These are phyloP conservation scores for Galium porrigens DNA, from an alignment of 305 asterid species.

Conservation along the genomic window DNA sequence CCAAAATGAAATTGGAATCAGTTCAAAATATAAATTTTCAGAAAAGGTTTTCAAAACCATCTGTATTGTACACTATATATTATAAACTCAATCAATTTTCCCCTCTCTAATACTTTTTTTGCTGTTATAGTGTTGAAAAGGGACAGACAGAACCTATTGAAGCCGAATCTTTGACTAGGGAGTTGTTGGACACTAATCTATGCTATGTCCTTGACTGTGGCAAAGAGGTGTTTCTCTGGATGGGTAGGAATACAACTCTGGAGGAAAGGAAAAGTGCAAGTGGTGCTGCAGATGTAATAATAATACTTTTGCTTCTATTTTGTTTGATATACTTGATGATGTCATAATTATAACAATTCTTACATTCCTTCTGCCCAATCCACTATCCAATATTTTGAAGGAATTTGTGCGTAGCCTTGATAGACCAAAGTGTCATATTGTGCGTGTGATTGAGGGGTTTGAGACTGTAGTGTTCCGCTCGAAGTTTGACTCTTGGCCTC, in stretches of 20 bases:
- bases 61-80: neutral
- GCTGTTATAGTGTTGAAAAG: constrained; percentile 54
- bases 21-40: neutral
- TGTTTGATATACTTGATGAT: constrained; percentile 16
- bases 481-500: constrained; percentile 85
- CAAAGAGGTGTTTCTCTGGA: constrained; percentile 75
- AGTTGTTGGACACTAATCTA: constrained; percentile 54
- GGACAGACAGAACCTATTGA: constrained; percentile 61
- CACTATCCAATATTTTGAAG: constrained; percentile 29
- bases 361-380: constrained; percentile 15
- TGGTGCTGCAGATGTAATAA: constrained; percentile 62
- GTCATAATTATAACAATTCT: constrained; percentile 13
- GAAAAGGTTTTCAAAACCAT: neutral
- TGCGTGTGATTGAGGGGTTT: constrained; percentile 74
- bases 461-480: constrained; percentile 79
- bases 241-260: constrained; percentile 74
- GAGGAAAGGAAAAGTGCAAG: constrained; percentile 71
- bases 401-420: constrained; percentile 48
- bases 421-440: constrained; percentile 45
- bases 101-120: constrained; percentile 19
- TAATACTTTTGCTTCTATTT: constrained; percentile 16
- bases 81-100: constrained; percentile 10
- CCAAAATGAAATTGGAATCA: neutral
- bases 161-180: constrained; percentile 56
- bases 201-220: constrained; percentile 86